These are phyloP conservation scores for Kwoniella sp. DNA, from an alignment of 768 basidiomycete genomes.

Conservation along the genomic window DNA sequence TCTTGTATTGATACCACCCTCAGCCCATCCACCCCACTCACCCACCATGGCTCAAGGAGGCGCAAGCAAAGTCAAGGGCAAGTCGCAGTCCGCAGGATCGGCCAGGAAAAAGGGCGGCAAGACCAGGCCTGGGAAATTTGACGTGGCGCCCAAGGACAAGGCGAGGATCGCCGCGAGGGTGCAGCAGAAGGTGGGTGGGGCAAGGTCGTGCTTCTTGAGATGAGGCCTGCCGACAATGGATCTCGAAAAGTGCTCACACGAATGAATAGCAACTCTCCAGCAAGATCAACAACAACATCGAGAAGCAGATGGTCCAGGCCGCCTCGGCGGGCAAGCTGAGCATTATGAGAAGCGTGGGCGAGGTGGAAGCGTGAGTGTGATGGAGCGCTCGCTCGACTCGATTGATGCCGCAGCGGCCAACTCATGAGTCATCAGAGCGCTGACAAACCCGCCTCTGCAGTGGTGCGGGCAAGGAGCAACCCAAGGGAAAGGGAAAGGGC, in stretches of 20 bases:
- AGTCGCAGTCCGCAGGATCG: conserved; percentile 59
- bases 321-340: conserved; percentile 85
- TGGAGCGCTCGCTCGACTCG: background rate
- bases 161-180: conserved; percentile 66
- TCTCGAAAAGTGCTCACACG: background rate
- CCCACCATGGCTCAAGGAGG: conserved; percentile 71
- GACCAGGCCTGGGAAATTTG: conserved; percentile 73
- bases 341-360: conserved; percentile 66
- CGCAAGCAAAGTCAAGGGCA: conserved; percentile 61
- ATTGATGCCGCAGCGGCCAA: background rate
- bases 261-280: conserved; percentile 68
- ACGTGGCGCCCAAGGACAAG: conserved; percentile 77
- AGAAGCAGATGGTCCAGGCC: conserved; percentile 81
- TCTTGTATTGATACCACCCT: too few relatives aligned
- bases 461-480: conserved; percentile 28
- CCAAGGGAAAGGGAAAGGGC: conserved; percentile 28
- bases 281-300: conserved; percentile 88
- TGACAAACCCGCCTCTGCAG: conserved; percentile 10
- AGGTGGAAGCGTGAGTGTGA: conserved; percentile 33
- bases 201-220: background rate
- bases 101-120: conserved; percentile 62
- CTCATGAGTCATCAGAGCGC: background rate
- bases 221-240: background rate
- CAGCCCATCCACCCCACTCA: too few relatives aligned
- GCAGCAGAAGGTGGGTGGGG: conserved; percentile 65